A percentile compares a stretch with the other conserved stretches of the same genome.
Evolutionary conservation across 2,329 filamentous ascomycete species (phyloP).

Genomic region (Xylariaceae sp.): DNA sequence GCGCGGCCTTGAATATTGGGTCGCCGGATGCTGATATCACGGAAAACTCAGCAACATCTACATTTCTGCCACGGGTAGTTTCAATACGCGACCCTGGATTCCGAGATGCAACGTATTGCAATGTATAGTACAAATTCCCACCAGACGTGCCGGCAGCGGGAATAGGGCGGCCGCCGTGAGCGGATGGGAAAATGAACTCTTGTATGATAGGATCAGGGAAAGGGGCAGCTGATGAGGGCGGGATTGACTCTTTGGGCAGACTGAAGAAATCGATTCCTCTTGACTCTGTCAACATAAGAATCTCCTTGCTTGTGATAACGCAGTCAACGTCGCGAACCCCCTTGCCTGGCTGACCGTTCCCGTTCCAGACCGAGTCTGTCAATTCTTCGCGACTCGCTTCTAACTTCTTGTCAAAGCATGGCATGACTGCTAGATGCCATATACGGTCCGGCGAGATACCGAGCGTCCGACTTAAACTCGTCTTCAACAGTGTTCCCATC

Average conservation of each 20-base stretch:
- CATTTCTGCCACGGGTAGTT: slow-evolving; percentile 72
- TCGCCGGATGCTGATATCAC: slow-evolving; percentile 54
- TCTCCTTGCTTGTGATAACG: slow-evolving; percentile 93
- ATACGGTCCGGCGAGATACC: slow-evolving; percentile 72
- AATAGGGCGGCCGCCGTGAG: slow-evolving; percentile 39
- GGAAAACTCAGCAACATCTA: slow-evolving; percentile 82
- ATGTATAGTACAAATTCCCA: slow-evolving; percentile 80
- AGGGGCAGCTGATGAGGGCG: slow-evolving; percentile 40
- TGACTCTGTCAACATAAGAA: slow-evolving; percentile 81
- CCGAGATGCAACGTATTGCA: slow-evolving; percentile 65
- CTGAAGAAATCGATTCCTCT: slow-evolving; percentile 71
- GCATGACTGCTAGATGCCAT: slow-evolving; percentile 96
- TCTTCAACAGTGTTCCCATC: slow-evolving; percentile 85
- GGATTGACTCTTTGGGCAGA: slow-evolving; percentile 56
- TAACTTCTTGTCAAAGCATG: slow-evolving; percentile 98
- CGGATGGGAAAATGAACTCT: slow-evolving; percentile 66
- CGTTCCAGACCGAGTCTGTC: slow-evolving; percentile 70
- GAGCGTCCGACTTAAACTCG: slow-evolving; percentile 66
- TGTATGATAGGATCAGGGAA: slow-evolving; percentile 72
- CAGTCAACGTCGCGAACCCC: slow-evolving; percentile 88
- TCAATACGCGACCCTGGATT: slow-evolving; percentile 68
- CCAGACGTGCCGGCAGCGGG: slow-evolving; percentile 71
- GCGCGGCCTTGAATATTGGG: slow-evolving; percentile 69
- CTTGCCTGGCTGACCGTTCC: slow-evolving; percentile 41
- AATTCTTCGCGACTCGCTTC: slow-evolving; percentile 92